These are phyloP conservation scores for Pseudogymnoascus verrucosus DNA, from an alignment of 2,329 filamentous ascomycete genomes.

Conservation along the genomic window DNA sequence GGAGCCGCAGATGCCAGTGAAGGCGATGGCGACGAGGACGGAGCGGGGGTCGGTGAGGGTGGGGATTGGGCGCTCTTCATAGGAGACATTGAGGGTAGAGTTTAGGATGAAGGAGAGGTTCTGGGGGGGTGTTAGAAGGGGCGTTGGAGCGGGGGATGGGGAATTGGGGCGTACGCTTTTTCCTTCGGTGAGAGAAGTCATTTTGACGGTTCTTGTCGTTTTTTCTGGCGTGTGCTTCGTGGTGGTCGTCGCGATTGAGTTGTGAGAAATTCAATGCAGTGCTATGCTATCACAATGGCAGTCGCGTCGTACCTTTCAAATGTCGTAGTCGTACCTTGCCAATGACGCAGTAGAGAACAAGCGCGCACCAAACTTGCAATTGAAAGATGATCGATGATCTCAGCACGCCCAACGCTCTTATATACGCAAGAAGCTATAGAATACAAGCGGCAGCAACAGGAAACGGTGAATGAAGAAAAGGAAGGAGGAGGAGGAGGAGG, in stretches of 20 bases:
- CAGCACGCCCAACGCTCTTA: slow-evolving; percentile 1
- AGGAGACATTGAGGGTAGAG: slow-evolving; percentile 26
- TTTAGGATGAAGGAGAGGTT: slow-evolving; percentile 33
- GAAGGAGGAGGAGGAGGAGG: background rate
- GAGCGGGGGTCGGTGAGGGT: slow-evolving; percentile 39
- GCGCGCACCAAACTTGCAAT: background rate
- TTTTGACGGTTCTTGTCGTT: background rate
- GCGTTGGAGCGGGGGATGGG: background rate
- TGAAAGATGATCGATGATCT: slow-evolving; percentile 3
- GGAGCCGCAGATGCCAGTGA: slow-evolving; percentile 63
- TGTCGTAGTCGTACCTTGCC: slow-evolving; percentile 1
- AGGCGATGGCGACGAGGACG: slow-evolving; percentile 55
- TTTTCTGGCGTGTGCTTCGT: background rate
- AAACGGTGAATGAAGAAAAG: background rate
- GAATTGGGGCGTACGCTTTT: slow-evolving; percentile 5
- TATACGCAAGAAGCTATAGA: background rate
- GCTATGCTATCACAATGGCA: background rate
- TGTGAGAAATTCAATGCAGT: background rate
- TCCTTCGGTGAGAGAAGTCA: slow-evolving; percentile 9
- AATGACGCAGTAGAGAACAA: background rate
- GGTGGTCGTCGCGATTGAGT: background rate
- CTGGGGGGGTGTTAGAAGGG: slow-evolving; percentile 16
- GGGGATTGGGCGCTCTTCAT: slow-evolving; percentile 33
- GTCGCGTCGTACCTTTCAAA: slow-evolving; percentile 1
- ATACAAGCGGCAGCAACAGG: background rate